Base-by-base conservation (phyloP, 108 stramenopile species). In the Aurantiochytrium sp. region DNA sequence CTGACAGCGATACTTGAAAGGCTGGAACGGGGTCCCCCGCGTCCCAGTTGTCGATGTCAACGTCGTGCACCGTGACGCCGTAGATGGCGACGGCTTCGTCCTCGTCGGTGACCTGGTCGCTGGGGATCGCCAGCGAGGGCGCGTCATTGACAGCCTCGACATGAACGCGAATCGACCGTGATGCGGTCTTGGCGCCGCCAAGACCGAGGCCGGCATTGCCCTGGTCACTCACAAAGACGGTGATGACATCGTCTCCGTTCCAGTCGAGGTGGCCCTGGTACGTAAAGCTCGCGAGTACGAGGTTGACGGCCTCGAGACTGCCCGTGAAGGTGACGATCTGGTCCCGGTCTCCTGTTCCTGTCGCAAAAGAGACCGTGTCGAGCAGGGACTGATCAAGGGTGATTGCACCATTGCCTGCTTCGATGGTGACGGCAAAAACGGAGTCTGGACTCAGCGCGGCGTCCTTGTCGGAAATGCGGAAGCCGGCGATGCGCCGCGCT, bases 271-370 rank as follows among this genome's bases (percentile, higher is more conserved):
- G 68, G 21, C 68, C 68, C 32, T 52, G 30, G 87, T 87, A 87
- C 22, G 27, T 52, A 19, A 87, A 68, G 36, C 50, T 41, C 19
- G 39, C 27, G 4, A 87, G 1, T 12, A 48, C 88, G 3, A 31
- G 55, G 55, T 88, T 36, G 41, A 88, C 55, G 4, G 10, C 21
- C 41, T 85, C 55, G 19, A 41, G 54, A 1, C n/a, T 10, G 17
- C 54, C 54, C 55, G 54, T 55, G 85, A 89, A 89, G 45, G 37
- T n/a, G 36, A 86, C 73, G 27, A 89, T n/a, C 41, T 86, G 45
- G 27, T 89, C 86, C n/a, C 73, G 21, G 39, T 81, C 73, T 17
- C 73, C 73, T 22, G 39, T 81, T n/a, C 73, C 73, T 0, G 45
- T 48, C 42, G 45, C 73, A 81, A 81, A 81, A 6, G 73, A n/a